Evolutionary conservation across 2,329 filamentous ascomycete genomes (phyloP), one percentile per base, ranked within the genome.

Genomic region (Trichoderma simmonsii): DNA sequence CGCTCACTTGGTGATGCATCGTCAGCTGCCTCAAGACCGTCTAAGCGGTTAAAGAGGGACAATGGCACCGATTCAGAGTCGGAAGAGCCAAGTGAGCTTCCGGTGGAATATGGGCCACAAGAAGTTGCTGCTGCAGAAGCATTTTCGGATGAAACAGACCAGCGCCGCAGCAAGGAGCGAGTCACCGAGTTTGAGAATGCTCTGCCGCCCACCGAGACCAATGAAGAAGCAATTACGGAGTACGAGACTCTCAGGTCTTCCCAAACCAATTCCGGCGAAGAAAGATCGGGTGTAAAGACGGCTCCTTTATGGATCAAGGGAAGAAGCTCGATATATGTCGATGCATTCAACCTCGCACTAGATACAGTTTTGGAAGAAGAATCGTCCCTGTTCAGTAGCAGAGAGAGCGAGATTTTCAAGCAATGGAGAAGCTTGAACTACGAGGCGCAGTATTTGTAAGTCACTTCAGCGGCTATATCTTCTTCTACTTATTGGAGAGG

Each of bases 271-370:
- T 75, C 76, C 2, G 77, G 78, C n/a, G 77, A 79, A 9, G 77
- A 85, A 68, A 81, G 81, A 4, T 79, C 83, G 11, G 78, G 84
- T 9, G 78, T 85, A 6, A 85, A 86, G 74, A 79, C 71, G 74
- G 78, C 73, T 5, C 75, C 79, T 5, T 63, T 73, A 73, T 97
- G 93, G 93, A 82, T 90, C 5, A 89, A 87, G 77, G 93, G 94
- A 0, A 91, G 90, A 79, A 97, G 91, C 77, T 98, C 95, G 1
- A 93, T 99, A 70, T 99, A 99, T 77, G 94, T 98, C 21, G 96
- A 99, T 82, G 96, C 96, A 0, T 99, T 99, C 85, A 97, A 97
- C 78, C 85, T 98, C 15, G 94, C 95, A 2, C 84, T 99, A 63
- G 91, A 95, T 72, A 97, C 93, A 0, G 96, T 99, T 4, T 83